Conservation (phyloP, 176 grass and related monocot genomes). For the Avena sativa region DNA sequence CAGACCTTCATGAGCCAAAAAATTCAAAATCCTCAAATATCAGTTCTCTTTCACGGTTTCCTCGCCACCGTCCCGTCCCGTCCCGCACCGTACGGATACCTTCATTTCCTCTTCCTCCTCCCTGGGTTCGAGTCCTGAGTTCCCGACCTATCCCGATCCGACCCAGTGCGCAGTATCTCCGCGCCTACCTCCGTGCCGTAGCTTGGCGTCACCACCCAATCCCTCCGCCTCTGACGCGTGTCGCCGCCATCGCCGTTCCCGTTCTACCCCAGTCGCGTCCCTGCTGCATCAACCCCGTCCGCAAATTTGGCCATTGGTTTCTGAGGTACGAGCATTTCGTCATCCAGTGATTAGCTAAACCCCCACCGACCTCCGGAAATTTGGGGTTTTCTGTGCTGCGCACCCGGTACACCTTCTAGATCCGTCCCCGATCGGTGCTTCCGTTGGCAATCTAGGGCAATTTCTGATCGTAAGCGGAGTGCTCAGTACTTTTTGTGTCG, state of each 20-base stretch:
- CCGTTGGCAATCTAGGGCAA: neutral
- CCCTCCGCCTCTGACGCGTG: neutral
- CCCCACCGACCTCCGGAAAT: neutral
- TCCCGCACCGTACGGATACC: neutral
- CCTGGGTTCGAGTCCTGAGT: neutral
- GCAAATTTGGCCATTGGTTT: neutral
- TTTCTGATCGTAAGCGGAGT: neutral
- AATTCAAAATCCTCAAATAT: conserved; percentile 18
- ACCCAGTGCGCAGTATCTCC: neutral
- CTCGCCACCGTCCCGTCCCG: neutral
- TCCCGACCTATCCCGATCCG: neutral
- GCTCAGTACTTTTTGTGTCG: neutral
- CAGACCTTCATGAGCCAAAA: neutral
- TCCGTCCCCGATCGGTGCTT: neutral
- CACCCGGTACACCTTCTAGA: conserved; percentile 5
- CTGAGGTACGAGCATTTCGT: neutral
- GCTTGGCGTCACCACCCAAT: neutral
- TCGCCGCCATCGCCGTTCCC: neutral
- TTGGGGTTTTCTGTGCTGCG: neutral
- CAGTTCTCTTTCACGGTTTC: neutral
- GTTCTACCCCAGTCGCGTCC: neutral
- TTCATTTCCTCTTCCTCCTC: conserved; percentile 11
- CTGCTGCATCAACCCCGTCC: neutral
- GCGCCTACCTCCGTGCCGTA: neutral
- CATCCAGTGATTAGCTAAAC: neutral